Evolutionary conservation across 768 basidiomycete genomes (phyloP).

Genomic region (Leccinum boreale): DNA sequence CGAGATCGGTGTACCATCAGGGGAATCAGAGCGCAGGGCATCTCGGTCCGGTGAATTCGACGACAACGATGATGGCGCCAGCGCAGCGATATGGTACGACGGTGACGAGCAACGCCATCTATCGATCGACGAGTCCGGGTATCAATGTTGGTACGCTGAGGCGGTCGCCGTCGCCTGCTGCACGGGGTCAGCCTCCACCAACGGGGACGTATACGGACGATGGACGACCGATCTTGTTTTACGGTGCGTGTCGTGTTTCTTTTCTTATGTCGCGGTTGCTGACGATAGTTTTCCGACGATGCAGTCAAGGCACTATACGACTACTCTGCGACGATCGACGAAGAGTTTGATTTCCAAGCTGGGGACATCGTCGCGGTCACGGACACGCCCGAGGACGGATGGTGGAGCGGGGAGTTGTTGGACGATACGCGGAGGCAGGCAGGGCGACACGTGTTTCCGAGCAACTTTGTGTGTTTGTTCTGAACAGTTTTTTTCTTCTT

Average conservation of each 20-base stretch:
- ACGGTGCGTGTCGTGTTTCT: constrained; percentile 55
- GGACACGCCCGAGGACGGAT: constrained; percentile 90
- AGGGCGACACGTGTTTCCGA: constrained; percentile 80
- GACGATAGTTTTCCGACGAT: not conserved
- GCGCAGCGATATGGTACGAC: constrained; percentile 27
- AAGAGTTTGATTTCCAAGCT: constrained; percentile 95
- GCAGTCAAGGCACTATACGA: constrained; percentile 88
- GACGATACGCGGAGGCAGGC: constrained; percentile 68
- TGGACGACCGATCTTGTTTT: constrained; percentile 81
- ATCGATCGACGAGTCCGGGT: constrained; percentile 43
- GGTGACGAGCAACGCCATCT: constrained; percentile 20
- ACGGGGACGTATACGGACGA: constrained; percentile 80
- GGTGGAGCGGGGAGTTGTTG: constrained; percentile 93
- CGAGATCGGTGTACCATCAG: not conserved
- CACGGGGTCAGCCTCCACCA: constrained; percentile 41
- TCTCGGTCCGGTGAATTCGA: not conserved
- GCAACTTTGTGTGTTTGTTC: constrained; percentile 84
- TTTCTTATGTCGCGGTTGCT: not conserved
- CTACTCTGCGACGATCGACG: constrained; percentile 78
- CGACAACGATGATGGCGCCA: not conserved
- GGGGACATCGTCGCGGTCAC: constrained; percentile 97
- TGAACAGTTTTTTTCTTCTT: constrained; percentile 24
- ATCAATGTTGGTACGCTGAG: constrained; percentile 10
- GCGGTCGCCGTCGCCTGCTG: constrained; percentile 50
- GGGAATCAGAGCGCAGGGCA: constrained; percentile 21